Evolutionary conservation across 1,139 yeast species (phyloP).

Genomic region (Kurtzmaniella quercitrusa): DNA sequence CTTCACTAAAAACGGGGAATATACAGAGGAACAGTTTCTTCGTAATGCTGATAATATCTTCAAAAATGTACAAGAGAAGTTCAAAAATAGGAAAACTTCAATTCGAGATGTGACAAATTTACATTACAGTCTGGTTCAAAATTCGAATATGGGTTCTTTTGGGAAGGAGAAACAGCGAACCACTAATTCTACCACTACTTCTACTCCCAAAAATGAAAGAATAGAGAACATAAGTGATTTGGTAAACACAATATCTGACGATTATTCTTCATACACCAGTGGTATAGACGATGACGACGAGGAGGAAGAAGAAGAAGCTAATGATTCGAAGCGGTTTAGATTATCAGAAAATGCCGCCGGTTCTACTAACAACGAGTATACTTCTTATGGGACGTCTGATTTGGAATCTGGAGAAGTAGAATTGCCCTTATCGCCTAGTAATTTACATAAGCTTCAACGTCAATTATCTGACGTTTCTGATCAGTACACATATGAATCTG

Average conservation of each 20-base stretch:
- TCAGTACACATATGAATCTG: slow-evolving; percentile 26
- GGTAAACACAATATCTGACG: slow-evolving; percentile 14
- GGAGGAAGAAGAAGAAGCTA: slow-evolving; percentile 3
- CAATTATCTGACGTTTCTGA: slow-evolving; percentile 15
- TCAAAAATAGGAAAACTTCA: slow-evolving; percentile 14
- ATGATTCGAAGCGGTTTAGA: slow-evolving; percentile 1
- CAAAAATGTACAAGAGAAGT: slow-evolving; percentile 35
- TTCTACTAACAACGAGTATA: slow-evolving; percentile 19
- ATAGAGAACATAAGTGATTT: slow-evolving; percentile 14
- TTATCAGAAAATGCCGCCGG: neutral
- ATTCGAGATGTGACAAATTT: slow-evolving; percentile 8
- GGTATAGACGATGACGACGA: slow-evolving; percentile 24
- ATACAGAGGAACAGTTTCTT: slow-evolving; percentile 33
- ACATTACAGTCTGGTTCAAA: neutral
- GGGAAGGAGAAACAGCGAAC: slow-evolving; percentile 6
- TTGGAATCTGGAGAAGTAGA: neutral
- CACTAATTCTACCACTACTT: slow-evolving; percentile 29
- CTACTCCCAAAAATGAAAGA: slow-evolving; percentile 32
- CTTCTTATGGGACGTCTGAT: slow-evolving; percentile 17
- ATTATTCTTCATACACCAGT: slow-evolving; percentile 34
- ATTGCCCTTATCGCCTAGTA: slow-evolving; percentile 8
- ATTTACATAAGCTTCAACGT: slow-evolving; percentile 8
- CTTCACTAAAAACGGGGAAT: slow-evolving; percentile 27
- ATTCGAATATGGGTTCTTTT: slow-evolving; percentile 4
- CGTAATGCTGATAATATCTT: slow-evolving; percentile 39